Evolutionary conservation across 345 rosid species (phyloP).

Genomic region (Bruguiera gymnorhiza): DNA sequence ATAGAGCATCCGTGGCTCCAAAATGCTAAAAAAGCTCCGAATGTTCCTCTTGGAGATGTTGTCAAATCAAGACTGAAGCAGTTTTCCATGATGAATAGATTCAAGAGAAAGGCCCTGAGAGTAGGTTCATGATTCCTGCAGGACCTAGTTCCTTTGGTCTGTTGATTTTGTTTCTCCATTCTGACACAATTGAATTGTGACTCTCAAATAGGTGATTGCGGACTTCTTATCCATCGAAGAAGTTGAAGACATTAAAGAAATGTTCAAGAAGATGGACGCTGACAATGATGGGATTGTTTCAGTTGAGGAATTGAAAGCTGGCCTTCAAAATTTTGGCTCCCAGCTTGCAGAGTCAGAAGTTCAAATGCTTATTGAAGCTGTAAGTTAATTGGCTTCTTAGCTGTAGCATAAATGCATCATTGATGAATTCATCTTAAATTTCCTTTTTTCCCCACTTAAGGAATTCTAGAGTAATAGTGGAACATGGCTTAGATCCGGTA

Average conservation of each 20-base stretch:
- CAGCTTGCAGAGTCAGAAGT: slow-evolving; percentile 93
- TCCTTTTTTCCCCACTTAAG: no score
- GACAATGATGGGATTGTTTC: slow-evolving; percentile 90
- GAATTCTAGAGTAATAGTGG: no score
- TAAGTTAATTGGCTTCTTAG: slow-evolving; percentile 35
- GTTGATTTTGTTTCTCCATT: neutral
- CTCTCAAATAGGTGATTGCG: slow-evolving; percentile 71
- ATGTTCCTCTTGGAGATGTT: slow-evolving; percentile 97
- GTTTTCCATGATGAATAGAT: slow-evolving; percentile 99
- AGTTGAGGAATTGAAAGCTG: slow-evolving; percentile 85
- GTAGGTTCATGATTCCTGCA: slow-evolving; percentile 44
- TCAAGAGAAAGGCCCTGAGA: slow-evolving; percentile 98
- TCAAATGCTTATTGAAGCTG: slow-evolving; percentile 98
- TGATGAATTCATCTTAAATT: neutral
- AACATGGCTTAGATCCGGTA: no score
- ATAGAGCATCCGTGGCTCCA: slow-evolving; percentile 97
- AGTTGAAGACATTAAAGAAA: slow-evolving; percentile 87
- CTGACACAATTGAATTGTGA: neutral
- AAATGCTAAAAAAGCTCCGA: slow-evolving; percentile 96
- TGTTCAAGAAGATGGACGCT: slow-evolving; percentile 90
- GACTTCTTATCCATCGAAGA: slow-evolving; percentile 89
- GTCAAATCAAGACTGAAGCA: slow-evolving; percentile 96
- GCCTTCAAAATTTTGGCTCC: slow-evolving; percentile 63
- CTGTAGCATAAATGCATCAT: neutral
- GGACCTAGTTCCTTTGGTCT: slow-evolving; percentile 3